Evolutionary conservation across 2,329 filamentous ascomycete genomes (phyloP).

Genomic region (Xenosphaeropsis pyriputrescens): DNA sequence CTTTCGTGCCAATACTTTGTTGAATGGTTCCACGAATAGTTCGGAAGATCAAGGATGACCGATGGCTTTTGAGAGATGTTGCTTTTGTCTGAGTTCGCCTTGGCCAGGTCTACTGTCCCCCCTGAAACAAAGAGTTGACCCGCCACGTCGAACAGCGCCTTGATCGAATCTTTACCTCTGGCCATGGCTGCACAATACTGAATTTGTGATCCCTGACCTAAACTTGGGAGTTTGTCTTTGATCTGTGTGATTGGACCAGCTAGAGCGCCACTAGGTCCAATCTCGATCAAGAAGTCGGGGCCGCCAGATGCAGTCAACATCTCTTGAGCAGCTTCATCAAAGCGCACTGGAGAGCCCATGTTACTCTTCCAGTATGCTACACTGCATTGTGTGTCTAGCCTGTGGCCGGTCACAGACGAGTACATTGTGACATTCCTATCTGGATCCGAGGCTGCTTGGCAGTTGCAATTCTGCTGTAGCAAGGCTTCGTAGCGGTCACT

Average conservation of each 20-base stretch:
- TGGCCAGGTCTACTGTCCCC: too few species aligned
- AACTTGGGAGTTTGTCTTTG: constrained; percentile 3
- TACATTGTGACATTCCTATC: constrained; percentile 18
- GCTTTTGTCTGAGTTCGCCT: too few species aligned
- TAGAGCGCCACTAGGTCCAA: constrained; percentile 20
- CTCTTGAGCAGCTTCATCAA: constrained; percentile 19
- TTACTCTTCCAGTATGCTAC: constrained; percentile 31
- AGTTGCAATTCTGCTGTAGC: too few species aligned
- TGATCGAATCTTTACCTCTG: constrained; percentile 32
- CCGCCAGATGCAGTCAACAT: constrained; percentile 5
- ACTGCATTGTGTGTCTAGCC: constrained; percentile 10
- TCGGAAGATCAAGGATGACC: too few species aligned
- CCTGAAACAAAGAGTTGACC: too few species aligned
- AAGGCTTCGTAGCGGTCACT: constrained; percentile 4
- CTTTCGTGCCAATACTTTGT: too few species aligned
- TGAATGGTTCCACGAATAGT: too few species aligned
- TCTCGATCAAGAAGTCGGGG: constrained; percentile 10
- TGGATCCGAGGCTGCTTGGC: neutral
- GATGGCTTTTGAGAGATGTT: too few species aligned
- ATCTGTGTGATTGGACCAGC: constrained; percentile 15
- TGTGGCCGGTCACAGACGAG: constrained; percentile 24
- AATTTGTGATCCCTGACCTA: constrained; percentile 19
- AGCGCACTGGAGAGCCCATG: constrained; percentile 27
- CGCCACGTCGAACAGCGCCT: too few species aligned
- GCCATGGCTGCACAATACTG: constrained; percentile 23